Conservation (phyloP, 768 basidiomycete species). For the Tubosaeta sp. region DNA sequence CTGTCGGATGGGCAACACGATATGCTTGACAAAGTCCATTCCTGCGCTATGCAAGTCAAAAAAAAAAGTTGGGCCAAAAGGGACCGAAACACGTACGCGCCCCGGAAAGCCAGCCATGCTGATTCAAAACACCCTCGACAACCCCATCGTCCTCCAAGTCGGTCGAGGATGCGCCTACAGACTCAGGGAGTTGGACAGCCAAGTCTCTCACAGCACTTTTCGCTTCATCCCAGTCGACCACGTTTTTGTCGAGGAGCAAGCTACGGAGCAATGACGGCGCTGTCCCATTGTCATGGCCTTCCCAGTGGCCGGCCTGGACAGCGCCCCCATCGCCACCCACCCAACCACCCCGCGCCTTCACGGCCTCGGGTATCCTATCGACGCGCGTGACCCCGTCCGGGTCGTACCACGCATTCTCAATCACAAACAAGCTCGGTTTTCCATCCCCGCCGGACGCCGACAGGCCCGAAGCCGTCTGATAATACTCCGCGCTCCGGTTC, state of each 20-base stretch:
- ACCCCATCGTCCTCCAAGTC: constrained; percentile 23
- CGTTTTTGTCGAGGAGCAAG: constrained; percentile 17
- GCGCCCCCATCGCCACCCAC: not conserved
- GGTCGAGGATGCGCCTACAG: not conserved
- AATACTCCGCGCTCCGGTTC: constrained; percentile 27
- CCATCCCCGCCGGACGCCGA: constrained; percentile 10
- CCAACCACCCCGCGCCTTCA: too few species aligned
- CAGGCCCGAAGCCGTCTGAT: constrained; percentile 12
- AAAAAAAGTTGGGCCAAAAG: not conserved
- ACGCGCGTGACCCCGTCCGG: constrained; percentile 34
- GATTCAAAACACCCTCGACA: constrained; percentile 29
- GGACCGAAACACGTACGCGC: constrained; percentile 30
- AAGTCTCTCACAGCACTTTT: constrained; percentile 17
- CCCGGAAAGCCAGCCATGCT: constrained; percentile 26
- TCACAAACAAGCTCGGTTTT: constrained; percentile 28
- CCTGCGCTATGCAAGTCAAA: constrained; percentile 27
- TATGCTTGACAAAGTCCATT: constrained; percentile 38
- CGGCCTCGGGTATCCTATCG: constrained; percentile 21
- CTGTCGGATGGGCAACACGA: constrained; percentile 33
- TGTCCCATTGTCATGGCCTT: constrained; percentile 2
- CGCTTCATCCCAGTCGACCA: constrained; percentile 30
- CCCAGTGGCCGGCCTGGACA: constrained; percentile 15
- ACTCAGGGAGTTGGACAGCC: constrained; percentile 16
- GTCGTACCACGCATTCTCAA: constrained; percentile 40
- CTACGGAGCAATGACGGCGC: constrained; percentile 15